Evolutionary conservation across 2,329 filamentous ascomycete genomes (phyloP).

Genomic region (Fusarium sublunatum): DNA sequence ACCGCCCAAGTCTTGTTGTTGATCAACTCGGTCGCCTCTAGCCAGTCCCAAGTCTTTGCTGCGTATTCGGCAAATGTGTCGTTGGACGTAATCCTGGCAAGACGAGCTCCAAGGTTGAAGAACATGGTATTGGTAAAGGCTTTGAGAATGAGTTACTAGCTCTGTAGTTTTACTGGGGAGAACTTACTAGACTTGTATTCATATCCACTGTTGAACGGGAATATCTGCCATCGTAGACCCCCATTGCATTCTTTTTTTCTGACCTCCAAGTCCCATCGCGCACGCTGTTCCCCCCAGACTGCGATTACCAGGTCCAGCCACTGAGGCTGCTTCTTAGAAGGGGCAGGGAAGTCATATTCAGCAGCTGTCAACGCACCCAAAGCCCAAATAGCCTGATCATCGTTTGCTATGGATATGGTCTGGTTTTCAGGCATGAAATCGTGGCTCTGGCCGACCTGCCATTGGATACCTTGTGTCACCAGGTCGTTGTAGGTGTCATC

Average conservation of each 20-base stretch:
- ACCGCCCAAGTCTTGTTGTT: slow-evolving; percentile 69
- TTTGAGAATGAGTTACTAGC: slow-evolving; percentile 24
- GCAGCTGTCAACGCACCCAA: slow-evolving; percentile 74
- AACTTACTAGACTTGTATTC: slow-evolving; percentile 74
- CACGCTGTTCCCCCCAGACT: slow-evolving; percentile 52
- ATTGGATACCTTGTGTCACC: slow-evolving; percentile 65
- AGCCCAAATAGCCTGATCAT: slow-evolving; percentile 79
- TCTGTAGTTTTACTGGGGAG: rapidly evolving
- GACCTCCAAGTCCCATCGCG: slow-evolving; percentile 67
- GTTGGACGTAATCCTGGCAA: slow-evolving; percentile 76
- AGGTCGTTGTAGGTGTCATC: slow-evolving; percentile 71
- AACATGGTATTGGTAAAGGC: slow-evolving; percentile 70
- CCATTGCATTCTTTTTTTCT: slow-evolving; percentile 52
- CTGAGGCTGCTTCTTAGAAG: slow-evolving; percentile 60
- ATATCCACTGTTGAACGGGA: slow-evolving; percentile 77
- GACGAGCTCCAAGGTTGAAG: slow-evolving; percentile 73
- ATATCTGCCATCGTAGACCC: slow-evolving; percentile 82
- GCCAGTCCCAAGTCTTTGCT: slow-evolving; percentile 71
- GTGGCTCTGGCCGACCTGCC: slow-evolving; percentile 64
- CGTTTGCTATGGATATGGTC: slow-evolving; percentile 67
- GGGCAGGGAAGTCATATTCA: slow-evolving; percentile 71
- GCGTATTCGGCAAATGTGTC: slow-evolving; percentile 72
- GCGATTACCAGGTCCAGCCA: slow-evolving; percentile 74
- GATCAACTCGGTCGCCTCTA: slow-evolving; percentile 64
- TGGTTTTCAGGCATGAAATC: slow-evolving; percentile 71